Conservation (phyloP, 306 rosid species). For the Lupinus albus region DNA sequence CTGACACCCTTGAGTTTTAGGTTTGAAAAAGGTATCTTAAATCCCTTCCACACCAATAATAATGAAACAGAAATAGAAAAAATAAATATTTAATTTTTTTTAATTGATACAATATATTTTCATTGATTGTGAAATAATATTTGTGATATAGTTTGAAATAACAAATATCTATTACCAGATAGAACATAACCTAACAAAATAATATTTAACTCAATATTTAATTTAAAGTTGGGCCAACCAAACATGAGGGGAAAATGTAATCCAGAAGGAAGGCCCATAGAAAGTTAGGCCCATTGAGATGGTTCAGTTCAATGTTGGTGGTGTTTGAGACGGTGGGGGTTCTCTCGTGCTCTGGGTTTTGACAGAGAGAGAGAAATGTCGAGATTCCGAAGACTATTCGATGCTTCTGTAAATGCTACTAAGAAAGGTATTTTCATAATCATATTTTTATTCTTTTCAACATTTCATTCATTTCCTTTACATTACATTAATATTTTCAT, state of each 20-base stretch:
- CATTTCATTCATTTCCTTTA: not conserved
- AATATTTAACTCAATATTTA: too few relatives aligned
- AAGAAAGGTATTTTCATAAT: conserved; percentile 56
- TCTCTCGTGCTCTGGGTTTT: conserved; percentile 1
- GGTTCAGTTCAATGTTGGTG: not conserved
- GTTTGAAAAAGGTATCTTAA: too few relatives aligned
- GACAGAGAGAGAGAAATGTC: conserved; percentile 53
- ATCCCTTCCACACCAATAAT: too few relatives aligned
- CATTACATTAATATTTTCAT: not conserved
- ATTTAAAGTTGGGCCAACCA: not conserved
- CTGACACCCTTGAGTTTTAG: too few relatives aligned
- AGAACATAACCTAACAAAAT: too few relatives aligned
- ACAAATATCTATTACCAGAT: too few relatives aligned
- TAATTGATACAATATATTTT: too few relatives aligned
- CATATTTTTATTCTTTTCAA: not conserved
- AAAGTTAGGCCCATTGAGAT: not conserved
- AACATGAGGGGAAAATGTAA: too few relatives aligned
- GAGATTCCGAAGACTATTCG: conserved; percentile 67
- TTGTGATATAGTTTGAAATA: too few relatives aligned
- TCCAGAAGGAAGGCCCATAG: not conserved
- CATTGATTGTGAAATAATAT: too few relatives aligned
- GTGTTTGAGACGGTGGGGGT: not conserved
- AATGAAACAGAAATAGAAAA: too few relatives aligned
- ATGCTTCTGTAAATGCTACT: conserved; percentile 76
- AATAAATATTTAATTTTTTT: too few relatives aligned